phyloP scores from a whole-genome alignment of 805 yeast species.

The Wickerhamomyces mucosus region DNA sequence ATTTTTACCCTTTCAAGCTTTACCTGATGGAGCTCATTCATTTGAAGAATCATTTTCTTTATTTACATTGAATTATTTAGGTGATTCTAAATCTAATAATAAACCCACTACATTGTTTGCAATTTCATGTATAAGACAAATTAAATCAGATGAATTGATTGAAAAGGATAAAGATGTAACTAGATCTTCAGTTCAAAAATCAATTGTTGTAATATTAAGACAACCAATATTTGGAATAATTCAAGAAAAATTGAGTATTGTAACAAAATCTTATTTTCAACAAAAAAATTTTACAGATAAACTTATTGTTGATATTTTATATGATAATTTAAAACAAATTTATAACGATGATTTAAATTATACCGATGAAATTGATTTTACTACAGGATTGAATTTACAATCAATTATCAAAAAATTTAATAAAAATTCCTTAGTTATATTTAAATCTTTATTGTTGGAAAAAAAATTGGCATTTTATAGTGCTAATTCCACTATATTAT shows the following conservation, averaged over 20 bases:
- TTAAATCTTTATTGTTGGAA: constrained; percentile 75
- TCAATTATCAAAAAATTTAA: constrained; percentile 52
- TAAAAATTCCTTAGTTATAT: constrained; percentile 48
- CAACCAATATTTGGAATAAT: constrained; percentile 85
- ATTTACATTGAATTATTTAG: constrained; percentile 71
- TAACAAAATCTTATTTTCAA: constrained; percentile 76
- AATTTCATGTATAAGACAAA: constrained; percentile 85
- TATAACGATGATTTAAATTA: constrained; percentile 21
- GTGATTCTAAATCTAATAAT: constrained; percentile 22
- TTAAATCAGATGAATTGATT: constrained; percentile 50
- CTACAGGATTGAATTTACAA: constrained; percentile 66
- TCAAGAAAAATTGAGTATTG: constrained; percentile 82
- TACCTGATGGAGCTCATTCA: constrained; percentile 93
- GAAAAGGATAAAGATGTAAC: constrained; percentile 56
- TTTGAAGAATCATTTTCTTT: constrained; percentile 90
- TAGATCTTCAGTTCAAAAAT: constrained; percentile 83
- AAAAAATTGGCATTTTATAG: constrained; percentile 68
- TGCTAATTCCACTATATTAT: constrained; percentile 67
- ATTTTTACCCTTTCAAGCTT: constrained; percentile 83
- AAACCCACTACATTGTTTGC: constrained; percentile 74
- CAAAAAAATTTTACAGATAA: constrained; percentile 73
- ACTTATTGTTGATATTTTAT: constrained; percentile 56
- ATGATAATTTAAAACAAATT: constrained; percentile 47
- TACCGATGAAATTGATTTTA: constrained; percentile 47
- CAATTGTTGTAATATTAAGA: constrained; percentile 76